Percentiles rank a stretch among this genome's conserved stretches.
These are phyloP conservation scores for Lasiosphaeria hispida DNA, from an alignment of 495 filamentous ascomycete species.

Conservation along the genomic window DNA sequence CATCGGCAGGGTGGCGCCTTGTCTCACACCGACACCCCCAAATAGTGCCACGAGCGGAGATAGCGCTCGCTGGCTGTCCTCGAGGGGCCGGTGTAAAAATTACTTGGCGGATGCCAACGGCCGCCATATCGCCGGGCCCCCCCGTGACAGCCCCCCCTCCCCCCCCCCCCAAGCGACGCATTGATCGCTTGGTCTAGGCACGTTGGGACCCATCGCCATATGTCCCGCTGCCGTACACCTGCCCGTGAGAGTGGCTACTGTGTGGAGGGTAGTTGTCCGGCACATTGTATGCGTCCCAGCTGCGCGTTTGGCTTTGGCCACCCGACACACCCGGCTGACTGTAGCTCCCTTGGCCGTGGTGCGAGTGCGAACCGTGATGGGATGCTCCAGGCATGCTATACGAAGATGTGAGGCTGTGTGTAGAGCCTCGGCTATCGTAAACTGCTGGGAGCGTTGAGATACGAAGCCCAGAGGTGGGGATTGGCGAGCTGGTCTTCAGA, in stretches of 20 bases:
- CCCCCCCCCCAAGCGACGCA: not conserved
- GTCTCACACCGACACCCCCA: not conserved
- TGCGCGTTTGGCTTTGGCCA: conserved; percentile 23
- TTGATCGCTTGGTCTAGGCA: conserved; percentile 29
- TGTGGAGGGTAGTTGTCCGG: conserved; percentile 35
- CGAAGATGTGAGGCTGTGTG: conserved; percentile 28
- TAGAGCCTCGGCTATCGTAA: conserved; percentile 31
- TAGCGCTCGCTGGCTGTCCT: not conserved
- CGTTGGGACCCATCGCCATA: conserved; percentile 44
- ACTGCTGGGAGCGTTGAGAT: conserved; percentile 28
- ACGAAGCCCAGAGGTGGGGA: conserved; percentile 21
- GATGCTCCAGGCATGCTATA: conserved; percentile 30
- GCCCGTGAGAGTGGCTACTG: conserved; percentile 32
- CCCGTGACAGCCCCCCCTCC: not conserved
- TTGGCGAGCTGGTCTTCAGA: conserved; percentile 34
- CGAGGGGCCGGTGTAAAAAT: not conserved
- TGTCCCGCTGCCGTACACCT: conserved; percentile 40
- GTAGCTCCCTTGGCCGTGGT: conserved; percentile 31
- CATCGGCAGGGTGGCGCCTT: not conserved
- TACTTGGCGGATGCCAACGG: no score
- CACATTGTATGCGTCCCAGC: conserved; percentile 40
- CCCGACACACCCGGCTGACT: conserved; percentile 26
- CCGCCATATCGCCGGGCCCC: no score
- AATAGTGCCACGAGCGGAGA: not conserved
- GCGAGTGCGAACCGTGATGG: conserved; percentile 33